These are phyloP conservation scores for Picea sitchensis DNA, from an alignment of 75 land plant species.

Conservation along the genomic window DNA sequence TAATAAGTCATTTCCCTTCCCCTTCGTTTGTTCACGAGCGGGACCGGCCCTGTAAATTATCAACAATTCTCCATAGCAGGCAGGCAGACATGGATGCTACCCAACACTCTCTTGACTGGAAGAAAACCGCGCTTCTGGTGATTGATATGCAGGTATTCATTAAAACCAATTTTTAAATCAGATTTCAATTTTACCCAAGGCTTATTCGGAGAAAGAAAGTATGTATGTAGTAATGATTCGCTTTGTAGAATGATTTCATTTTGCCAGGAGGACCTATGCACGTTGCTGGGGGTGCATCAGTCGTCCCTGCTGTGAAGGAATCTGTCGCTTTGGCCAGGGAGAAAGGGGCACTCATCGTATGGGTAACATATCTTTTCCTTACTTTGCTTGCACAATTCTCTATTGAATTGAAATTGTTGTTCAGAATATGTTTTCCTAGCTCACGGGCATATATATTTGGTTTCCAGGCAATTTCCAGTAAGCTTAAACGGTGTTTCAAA, in stretches of 20 bases:
- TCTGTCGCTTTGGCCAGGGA: slow-evolving; percentile 65
- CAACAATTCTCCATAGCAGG: too few species aligned
- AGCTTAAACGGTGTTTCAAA: too few species aligned
- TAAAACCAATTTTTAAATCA: too few species aligned
- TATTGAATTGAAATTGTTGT: neutral
- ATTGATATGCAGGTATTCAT: slow-evolving; percentile 60
- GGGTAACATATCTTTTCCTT: slow-evolving; percentile 43
- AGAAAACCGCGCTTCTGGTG: slow-evolving; percentile 45
- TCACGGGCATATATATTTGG: neutral
- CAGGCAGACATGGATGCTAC: neutral
- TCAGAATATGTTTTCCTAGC: neutral
- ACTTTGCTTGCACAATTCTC: neutral
- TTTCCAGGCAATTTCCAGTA: too few species aligned
- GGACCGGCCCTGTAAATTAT: too few species aligned
- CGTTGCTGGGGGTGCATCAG: slow-evolving; percentile 59
- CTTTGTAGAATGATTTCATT: slow-evolving; percentile 80
- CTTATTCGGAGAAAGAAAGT: neutral
- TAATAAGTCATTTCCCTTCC: too few species aligned
- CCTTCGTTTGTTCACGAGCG: too few species aligned
- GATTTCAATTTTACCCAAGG: neutral
- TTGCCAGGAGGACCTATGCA: slow-evolving; percentile 38
- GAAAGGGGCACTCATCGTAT: slow-evolving; percentile 62
- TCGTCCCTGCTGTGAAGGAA: slow-evolving; percentile 61
- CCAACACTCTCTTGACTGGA: slow-evolving; percentile 23
- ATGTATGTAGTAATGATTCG: neutral